phyloP scores from a whole-genome alignment of 2,329 filamentous ascomycete species.

The Ophiosphaerella korrae region DNA sequence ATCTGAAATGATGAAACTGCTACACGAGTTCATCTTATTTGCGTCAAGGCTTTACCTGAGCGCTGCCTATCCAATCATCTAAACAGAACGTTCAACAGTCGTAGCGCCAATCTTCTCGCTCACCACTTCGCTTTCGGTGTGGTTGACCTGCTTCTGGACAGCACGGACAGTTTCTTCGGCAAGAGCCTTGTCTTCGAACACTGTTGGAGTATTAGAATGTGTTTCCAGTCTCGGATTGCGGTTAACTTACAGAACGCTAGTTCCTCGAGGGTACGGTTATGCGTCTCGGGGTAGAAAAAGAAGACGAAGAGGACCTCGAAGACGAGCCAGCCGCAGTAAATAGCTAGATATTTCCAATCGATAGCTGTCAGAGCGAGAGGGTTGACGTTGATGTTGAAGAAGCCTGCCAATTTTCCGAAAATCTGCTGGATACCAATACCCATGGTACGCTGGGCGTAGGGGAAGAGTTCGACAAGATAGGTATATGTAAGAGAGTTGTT shows the following conservation, averaged over 20 bases:
- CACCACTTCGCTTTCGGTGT: constrained; percentile 14
- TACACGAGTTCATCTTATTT: too few relatives aligned
- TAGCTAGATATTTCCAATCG: constrained; percentile 60
- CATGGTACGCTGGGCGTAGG: constrained; percentile 62
- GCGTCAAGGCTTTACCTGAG: too few relatives aligned
- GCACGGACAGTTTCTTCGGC: constrained; percentile 39
- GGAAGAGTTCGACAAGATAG: constrained; percentile 65
- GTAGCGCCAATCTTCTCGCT: constrained; percentile 22
- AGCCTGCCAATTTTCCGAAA: constrained; percentile 56
- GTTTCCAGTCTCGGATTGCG: accelerated
- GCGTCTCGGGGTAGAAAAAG: constrained; percentile 67
- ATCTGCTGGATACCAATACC: constrained; percentile 65
- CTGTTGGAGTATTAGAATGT: constrained; percentile 22
- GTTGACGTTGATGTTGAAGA: constrained; percentile 58
- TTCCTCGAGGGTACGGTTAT: constrained; percentile 62
- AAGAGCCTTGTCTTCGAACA: constrained; percentile 45
- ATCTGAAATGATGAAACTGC: too few relatives aligned
- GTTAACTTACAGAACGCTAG: constrained; percentile 54
- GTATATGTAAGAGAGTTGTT: constrained; percentile 70
- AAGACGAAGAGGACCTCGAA: constrained; percentile 61
- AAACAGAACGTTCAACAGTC: constrained; percentile 25
- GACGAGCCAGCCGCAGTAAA: constrained; percentile 62
- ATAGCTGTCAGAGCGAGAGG: constrained; percentile 63
- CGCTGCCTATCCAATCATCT: not conserved
- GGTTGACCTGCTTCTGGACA: constrained; percentile 43